phyloP scores from a whole-genome alignment of 805 yeast species.

The Saccharomycopsis capsularis region DNA sequence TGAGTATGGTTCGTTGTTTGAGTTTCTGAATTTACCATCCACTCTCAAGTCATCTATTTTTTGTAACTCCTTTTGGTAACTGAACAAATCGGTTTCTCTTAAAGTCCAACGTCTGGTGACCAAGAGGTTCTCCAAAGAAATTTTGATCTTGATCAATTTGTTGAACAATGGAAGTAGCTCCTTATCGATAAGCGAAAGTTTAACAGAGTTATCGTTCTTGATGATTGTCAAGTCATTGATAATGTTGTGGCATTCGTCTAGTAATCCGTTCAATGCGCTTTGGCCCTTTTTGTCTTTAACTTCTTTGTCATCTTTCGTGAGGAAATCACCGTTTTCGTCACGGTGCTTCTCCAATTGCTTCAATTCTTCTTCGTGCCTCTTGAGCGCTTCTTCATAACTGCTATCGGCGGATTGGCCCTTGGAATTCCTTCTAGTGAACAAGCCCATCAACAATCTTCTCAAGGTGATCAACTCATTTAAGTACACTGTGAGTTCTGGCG shows the following conservation, averaged over 20 bases:
- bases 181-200: constrained; percentile 36
- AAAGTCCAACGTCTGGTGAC: constrained; percentile 96
- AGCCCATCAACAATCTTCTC: constrained; percentile 53
- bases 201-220: constrained; percentile 25
- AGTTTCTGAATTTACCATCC: constrained; percentile 44
- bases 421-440: constrained; percentile 35
- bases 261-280: constrained; percentile 57
- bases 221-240: constrained; percentile 58
- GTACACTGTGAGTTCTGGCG: constrained; percentile 41
- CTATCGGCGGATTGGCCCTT: constrained; percentile 28
- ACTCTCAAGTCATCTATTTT: constrained; percentile 68
- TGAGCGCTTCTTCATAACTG: constrained; percentile 22
- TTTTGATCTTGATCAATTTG: constrained; percentile 56
- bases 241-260: constrained; percentile 78
- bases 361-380: constrained; percentile 33
- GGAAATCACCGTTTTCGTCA: constrained; percentile 51
- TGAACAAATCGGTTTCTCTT: constrained; percentile 89
- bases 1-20: constrained; percentile 27
- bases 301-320: constrained; percentile 17
- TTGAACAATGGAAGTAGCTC: constrained; percentile 55
- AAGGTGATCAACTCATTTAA: constrained; percentile 56
- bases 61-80: constrained; percentile 67
- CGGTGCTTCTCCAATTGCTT: constrained; percentile 41
- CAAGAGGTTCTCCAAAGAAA: constrained; percentile 71
- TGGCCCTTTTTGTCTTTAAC: constrained; percentile 32